These are phyloP conservation scores for Circinella umbellata DNA, from an alignment of 371 early-diverging fungal species.

Conservation along the genomic window DNA sequence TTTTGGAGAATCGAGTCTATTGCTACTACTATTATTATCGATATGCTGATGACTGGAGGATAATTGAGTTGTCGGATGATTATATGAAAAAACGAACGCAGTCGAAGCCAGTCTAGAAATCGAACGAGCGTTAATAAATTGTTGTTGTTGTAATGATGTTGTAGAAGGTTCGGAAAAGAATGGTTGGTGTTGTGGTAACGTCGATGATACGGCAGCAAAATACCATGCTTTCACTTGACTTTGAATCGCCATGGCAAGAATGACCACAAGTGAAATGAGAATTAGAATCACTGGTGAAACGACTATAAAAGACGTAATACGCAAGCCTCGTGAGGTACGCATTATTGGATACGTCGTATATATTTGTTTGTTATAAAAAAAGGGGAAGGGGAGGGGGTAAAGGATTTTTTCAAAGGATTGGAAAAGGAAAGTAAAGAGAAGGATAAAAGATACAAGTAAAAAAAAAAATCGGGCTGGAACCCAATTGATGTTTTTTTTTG, in stretches of 20 bases:
- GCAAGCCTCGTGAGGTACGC: constrained; percentile 24
- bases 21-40: not conserved
- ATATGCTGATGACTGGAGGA: not conserved
- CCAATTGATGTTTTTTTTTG: not conserved
- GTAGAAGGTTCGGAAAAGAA: not conserved
- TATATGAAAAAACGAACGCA: constrained; percentile 16
- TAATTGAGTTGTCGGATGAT: constrained; percentile 10
- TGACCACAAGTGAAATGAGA: constrained; percentile 24
- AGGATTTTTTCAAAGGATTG: not conserved
- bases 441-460: not conserved
- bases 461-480: not conserved
- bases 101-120: constrained; percentile 19
- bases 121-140: constrained; percentile 5
- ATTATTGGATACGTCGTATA: not conserved
- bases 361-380: not conserved
- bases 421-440: not conserved
- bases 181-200: no score
- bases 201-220: not conserved
- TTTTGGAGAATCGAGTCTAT: not conserved
- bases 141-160: constrained; percentile 3
- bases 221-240: constrained; percentile 22
- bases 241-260: constrained; percentile 20
- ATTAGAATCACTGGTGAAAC: constrained; percentile 24
- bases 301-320: constrained; percentile 27
- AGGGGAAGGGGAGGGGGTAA: not conserved